Evolutionary conservation across 108 stramenopile species (phyloP), one percentile per base, ranked within the genome.

Genomic region (Cyclotella cryptica): DNA sequence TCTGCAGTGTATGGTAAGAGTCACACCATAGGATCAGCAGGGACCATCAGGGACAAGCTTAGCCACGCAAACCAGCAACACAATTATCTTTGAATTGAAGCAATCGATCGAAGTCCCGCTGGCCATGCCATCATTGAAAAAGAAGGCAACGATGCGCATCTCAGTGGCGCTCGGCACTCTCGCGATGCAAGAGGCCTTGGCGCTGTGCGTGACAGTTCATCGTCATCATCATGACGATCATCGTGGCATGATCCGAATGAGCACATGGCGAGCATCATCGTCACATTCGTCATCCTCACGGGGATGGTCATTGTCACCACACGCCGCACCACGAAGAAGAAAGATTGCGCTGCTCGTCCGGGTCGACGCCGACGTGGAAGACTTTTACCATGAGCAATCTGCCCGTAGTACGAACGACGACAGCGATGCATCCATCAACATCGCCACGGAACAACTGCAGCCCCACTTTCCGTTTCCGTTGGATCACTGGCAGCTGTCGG

Each of bases 401-500:
- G 22, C 55, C 22, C 5, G 12, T 3, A 21, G 21, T 57, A 49
- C 3, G 6, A n/a, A 49, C 47, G 15, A 49, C 47, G 9, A 49
- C 47, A 3, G n/a, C 47, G n/a, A n/a, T n/a, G 47, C 47, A 49
- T n/a, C 47, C n/a, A 17, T 49, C 9, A 3, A 17, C 3, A 3
- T 9, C 44, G 55, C 21, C 54, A n/a, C 47, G n/a, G 22, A 21
- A 24, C 55, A 26, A 21, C 54, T 81, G 40, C 73, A 74, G 43
- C 35, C 60, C 10, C 52, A 63, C 59, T 81, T 81, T 53, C 35
- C 80, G 7, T 81, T 74, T 62, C 73, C 80, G 14, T 45, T 81
- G 10, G 80, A 81, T 43, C 22, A 62, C 22, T 81, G 80, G 80
- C 80, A 81, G 41, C 63, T 81, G 14, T 26, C 68, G 21, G 67